A percentile compares a stretch with the other conserved stretches of the same genome.
Conservation (phyloP, 2,329 filamentous ascomycete species). For the Paecilomyces fulvus region DNA sequence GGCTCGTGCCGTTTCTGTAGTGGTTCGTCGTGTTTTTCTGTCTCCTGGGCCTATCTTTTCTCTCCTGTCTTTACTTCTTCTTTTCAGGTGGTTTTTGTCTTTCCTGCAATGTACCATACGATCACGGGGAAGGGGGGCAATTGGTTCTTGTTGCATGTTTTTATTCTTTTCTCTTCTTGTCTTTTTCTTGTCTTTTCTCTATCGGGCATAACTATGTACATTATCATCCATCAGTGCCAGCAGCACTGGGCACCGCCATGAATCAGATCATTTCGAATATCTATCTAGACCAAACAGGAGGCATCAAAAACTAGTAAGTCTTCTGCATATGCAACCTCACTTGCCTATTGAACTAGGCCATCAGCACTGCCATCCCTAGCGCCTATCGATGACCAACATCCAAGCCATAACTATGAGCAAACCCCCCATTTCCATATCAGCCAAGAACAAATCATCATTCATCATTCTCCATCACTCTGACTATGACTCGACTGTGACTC, state of each 20-base stretch:
- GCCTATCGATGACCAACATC: too few species aligned
- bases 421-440: too few species aligned
- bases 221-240: not conserved
- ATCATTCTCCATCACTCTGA: not conserved
- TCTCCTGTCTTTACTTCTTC: not conserved
- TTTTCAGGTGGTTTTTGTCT: not conserved
- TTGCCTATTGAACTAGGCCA: too few species aligned
- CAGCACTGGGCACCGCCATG: not conserved
- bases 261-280: not conserved
- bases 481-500: not conserved
- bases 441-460: not conserved
- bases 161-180: not conserved
- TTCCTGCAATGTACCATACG: not conserved
- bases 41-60: not conserved
- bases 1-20: not conserved
- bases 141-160: not conserved
- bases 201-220: not conserved
- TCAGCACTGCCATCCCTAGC: too few species aligned
- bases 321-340: too few species aligned
- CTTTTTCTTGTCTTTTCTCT: not conserved
- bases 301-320: too few species aligned
- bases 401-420: too few species aligned
- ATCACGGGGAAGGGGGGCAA: not conserved
- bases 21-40: not conserved
- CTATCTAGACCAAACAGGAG: too few species aligned